phyloP scores from a whole-genome alignment of 305 asterid species.

The Solanum chacoense region DNA sequence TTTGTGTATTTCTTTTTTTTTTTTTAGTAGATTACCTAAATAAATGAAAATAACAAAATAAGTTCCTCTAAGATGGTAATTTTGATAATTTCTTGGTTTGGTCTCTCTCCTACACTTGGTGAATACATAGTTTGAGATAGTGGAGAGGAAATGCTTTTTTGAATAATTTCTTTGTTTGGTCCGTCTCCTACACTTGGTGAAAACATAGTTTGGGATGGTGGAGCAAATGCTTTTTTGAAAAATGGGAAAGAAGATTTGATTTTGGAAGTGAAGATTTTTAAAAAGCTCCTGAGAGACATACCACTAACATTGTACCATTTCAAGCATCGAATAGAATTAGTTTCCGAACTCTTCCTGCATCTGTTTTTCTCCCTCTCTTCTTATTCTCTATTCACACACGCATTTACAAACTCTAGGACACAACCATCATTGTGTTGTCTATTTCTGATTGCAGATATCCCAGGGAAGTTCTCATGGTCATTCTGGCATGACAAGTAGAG shows the following conservation, averaged over 20 bases:
- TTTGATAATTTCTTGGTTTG: neutral
- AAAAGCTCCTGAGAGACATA: neutral
- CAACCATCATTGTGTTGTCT: neutral
- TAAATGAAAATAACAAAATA: neutral
- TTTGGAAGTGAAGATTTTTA: neutral
- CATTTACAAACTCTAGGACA: neutral
- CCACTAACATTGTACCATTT: neutral
- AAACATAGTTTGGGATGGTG: neutral
- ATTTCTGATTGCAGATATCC: constrained; percentile 54
- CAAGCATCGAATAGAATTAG: neutral
- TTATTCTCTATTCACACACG: neutral
- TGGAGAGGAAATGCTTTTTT: neutral
- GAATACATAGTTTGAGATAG: neutral
- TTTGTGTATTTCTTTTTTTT: constrained; percentile 8
- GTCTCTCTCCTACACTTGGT: neutral
- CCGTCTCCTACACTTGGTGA: neutral
- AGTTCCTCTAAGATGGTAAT: neutral
- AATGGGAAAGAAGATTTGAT: neutral
- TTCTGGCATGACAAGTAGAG: constrained; percentile 78
- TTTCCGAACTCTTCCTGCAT: neutral
- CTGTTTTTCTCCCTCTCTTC: neutral
- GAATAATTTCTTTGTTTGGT: neutral
- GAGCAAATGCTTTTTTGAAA: neutral
- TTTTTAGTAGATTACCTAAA: constrained; percentile 1
- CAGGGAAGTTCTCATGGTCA: constrained; percentile 78